Base-by-base conservation (phyloP, 2,329 filamentous ascomycete species). In the Pseudovirgaria hyperparasitica region DNA sequence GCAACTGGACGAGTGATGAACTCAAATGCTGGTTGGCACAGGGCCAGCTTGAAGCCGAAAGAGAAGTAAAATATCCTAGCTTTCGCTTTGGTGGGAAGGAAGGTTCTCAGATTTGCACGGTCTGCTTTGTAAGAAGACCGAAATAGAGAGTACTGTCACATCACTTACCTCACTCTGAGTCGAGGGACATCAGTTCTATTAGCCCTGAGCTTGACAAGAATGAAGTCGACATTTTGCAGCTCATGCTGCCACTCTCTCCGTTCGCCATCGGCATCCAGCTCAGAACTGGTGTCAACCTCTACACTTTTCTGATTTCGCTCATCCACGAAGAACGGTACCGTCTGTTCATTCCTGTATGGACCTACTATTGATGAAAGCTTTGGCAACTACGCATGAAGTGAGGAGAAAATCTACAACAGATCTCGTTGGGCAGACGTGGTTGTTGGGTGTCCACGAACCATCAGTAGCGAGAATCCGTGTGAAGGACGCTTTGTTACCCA, bases 1-100 rank as follows among this genome's bases (percentile, higher is more conserved):
- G 90, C 53, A 98, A 98, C 57, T 98, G 90, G 90, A 96, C 87
- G 2, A 85, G 90, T 59, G 70, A 74, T 21, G 90, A 98, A 61
- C 57, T 98, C 43, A 62, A 67, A 33, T 58, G 57, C 10, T 96
- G 87, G 85, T 60, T 54, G 3, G 54, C 50, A 25, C 41, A 47
- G 4, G 35, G 52, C 29, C 46, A 60, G 26, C 64, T 92, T 40
- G 60, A 62, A 34, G 70, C 74, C 30, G 74, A 70, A 28, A 75
- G 70, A 2, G 67, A 70, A 40, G 74, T 93, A 29, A 70, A 77
- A 45, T 96, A 96, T 54, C 80, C 73, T 13, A 79, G 74, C 27
- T 96, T 93, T 54, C 78, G 72, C 30, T 98, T 94, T 59, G 87
- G 85, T 0, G 87, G 87, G 5, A 72, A 73, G 50, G 81, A 84